Conservation (phyloP, 208 protist species). For the Leishmania amazonensis region DNA sequence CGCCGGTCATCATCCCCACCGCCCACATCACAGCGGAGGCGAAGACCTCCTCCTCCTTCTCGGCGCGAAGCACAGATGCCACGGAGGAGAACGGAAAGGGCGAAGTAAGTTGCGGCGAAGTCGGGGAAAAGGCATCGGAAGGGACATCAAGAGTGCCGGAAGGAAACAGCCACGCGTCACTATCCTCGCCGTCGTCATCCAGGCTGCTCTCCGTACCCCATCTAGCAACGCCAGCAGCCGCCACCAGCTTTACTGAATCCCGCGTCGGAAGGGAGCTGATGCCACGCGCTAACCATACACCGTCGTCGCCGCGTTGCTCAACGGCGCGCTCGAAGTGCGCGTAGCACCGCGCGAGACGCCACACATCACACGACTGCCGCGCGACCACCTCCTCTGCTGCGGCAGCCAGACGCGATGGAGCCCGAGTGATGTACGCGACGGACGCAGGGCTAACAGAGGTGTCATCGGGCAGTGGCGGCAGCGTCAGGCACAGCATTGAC, state of each 20-base stretch:
- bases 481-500: not conserved
- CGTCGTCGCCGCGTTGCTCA: conserved; percentile 9
- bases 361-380: not conserved
- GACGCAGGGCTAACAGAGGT: not conserved
- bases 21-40: conserved; percentile 9
- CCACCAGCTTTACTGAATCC: not conserved
- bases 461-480: not conserved
- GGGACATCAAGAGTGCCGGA: not conserved
- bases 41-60: conserved; percentile 14
- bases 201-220: not conserved
- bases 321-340: conserved; percentile 11
- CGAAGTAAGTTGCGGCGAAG: not conserved
- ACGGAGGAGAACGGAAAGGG: not conserved
- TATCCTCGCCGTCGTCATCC: not conserved
- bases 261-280: not conserved
- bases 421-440: not conserved
- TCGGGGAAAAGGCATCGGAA: too few species aligned
- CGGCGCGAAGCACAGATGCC: not conserved
- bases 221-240: not conserved
- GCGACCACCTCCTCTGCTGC: not conserved
- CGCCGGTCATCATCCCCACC: not conserved
- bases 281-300: conserved; percentile 7
- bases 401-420: not conserved
- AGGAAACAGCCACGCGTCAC: not conserved
- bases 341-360: conserved; percentile 10